These are phyloP conservation scores for Globisporangium heterothallicum DNA, from an alignment of 352 stramenopile species.

Conservation along the genomic window DNA sequence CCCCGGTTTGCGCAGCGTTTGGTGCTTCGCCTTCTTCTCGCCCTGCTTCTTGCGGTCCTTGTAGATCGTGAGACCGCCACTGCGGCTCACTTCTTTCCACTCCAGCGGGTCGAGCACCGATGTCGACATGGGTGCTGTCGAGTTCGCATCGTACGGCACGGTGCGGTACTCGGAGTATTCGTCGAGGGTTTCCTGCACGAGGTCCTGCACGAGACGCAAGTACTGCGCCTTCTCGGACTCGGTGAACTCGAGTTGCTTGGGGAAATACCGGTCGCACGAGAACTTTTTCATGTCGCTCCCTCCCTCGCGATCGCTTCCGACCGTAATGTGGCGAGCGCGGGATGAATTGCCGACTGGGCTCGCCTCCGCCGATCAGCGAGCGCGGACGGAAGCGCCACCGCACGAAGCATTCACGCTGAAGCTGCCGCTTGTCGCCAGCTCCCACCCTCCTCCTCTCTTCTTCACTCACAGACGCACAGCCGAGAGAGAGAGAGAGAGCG, in stretches of 20 bases:
- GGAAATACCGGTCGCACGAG: constrained; percentile 6
- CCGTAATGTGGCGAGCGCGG: background rate
- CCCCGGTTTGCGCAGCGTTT: constrained; percentile 6
- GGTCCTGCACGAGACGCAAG: constrained; percentile 19
- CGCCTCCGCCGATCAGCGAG: too few relatives aligned
- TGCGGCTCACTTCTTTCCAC: constrained; percentile 31
- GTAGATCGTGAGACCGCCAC: constrained; percentile 33
- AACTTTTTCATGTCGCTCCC: constrained; percentile 7
- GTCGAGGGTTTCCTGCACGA: constrained; percentile 23
- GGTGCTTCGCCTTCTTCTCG: constrained; percentile 6
- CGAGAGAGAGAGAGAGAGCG: too few relatives aligned
- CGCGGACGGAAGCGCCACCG: too few relatives aligned
- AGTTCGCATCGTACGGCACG: constrained; percentile 18
- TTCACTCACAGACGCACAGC: too few relatives aligned
- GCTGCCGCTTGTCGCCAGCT: too few relatives aligned
- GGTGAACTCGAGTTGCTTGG: constrained; percentile 19
- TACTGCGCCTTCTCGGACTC: constrained; percentile 19
- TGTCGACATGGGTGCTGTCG: constrained; percentile 9
- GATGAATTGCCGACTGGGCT: background rate
- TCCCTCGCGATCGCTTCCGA: too few relatives aligned
- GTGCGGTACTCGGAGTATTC: constrained; percentile 32
- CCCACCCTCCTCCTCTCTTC: too few relatives aligned
- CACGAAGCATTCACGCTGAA: too few relatives aligned
- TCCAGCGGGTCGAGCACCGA: constrained; percentile 22
- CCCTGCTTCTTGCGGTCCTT: constrained; percentile 23